Conservation (phyloP, 208 protist genomes). For the Phytomonas francai region DNA sequence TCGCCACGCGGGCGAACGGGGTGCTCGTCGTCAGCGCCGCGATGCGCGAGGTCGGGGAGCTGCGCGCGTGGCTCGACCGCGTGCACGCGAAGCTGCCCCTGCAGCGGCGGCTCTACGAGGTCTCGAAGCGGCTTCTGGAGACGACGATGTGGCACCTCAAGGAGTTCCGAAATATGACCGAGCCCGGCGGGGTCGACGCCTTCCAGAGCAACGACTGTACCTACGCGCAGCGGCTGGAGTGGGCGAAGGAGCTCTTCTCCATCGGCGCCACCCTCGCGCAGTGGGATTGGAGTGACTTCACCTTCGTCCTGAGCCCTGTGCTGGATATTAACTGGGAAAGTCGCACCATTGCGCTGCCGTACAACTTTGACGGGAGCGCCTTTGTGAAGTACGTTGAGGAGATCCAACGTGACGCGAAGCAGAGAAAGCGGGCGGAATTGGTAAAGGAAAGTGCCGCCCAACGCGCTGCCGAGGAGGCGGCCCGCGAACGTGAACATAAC, state of each 20-base stretch:
- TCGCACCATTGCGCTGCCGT: constrained; percentile 59
- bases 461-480: constrained; percentile 29
- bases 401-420: constrained; percentile 69
- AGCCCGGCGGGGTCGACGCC: constrained; percentile 75
- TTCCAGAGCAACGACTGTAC: constrained; percentile 85
- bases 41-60: constrained; percentile 31
- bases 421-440: constrained; percentile 40
- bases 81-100: constrained; percentile 66
- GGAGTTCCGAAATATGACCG: constrained; percentile 70
- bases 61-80: constrained; percentile 60
- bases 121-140: constrained; percentile 85
- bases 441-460: constrained; percentile 53
- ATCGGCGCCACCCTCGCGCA: constrained; percentile 63
- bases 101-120: constrained; percentile 75
- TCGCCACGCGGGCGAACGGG: constrained; percentile 82
- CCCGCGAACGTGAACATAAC: constrained; percentile 33
- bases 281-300: constrained; percentile 88
- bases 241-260: constrained; percentile 85
- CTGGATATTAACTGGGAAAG: constrained; percentile 80
- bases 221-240: constrained; percentile 82
- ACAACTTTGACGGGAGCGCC: constrained; percentile 84
- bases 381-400: constrained; percentile 84
- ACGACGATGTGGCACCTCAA: constrained; percentile 87
- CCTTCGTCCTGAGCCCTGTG: constrained; percentile 66
- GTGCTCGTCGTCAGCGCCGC: constrained; percentile 66